phyloP scores from a whole-genome alignment of 306 rosid genomes.

The Prosopis cineraria region DNA sequence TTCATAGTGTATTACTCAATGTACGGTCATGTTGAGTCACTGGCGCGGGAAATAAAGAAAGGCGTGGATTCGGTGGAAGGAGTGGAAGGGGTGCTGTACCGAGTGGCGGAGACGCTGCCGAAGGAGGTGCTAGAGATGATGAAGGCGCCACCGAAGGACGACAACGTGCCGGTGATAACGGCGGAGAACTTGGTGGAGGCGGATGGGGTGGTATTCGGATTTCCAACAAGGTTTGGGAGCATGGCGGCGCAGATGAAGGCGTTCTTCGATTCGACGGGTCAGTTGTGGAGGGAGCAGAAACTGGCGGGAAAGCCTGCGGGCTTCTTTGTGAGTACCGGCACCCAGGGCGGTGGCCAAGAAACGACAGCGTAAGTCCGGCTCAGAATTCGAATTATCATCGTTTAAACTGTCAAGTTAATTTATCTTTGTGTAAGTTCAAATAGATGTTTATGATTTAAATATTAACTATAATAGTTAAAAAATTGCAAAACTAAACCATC shows the following conservation, averaged over 20 bases:
- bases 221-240: conserved; percentile 59
- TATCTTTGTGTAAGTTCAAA: not conserved
- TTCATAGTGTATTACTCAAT: conserved; percentile 22
- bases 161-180: conserved; percentile 43
- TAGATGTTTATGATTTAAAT: not conserved
- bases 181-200: conserved; percentile 50
- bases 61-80: conserved; percentile 11
- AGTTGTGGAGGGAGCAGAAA: conserved; percentile 55
- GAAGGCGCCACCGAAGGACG: conserved; percentile 50
- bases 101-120: conserved; percentile 18
- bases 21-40: conserved; percentile 16
- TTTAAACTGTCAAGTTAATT: not conserved
- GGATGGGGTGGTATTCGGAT: conserved; percentile 59
- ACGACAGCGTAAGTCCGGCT: conserved; percentile 61
- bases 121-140: conserved; percentile 30
- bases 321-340: conserved; percentile 59
- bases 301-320: conserved; percentile 64
- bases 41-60: conserved; percentile 1
- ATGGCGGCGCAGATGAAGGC: conserved; percentile 70
- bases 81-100: conserved; percentile 1
- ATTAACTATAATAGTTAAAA: no score
- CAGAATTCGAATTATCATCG: no score
- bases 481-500: no score
- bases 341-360: conserved; percentile 69
- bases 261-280: conserved; percentile 51